phyloP scores from a whole-genome alignment of 176 grass and related monocot genomes.

The Ampelocalamus luodianensis region DNA sequence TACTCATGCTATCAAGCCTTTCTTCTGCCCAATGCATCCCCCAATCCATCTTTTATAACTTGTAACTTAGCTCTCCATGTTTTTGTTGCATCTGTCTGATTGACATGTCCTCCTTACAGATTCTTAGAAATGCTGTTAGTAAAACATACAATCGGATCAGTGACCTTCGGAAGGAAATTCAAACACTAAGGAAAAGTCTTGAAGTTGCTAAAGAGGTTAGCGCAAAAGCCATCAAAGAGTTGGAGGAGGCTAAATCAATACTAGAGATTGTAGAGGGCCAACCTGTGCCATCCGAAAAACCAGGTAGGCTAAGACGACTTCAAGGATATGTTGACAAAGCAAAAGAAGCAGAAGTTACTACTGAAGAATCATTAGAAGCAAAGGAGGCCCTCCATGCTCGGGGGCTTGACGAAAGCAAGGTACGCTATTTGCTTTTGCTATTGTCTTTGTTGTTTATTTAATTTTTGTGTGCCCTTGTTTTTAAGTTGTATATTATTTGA shows the following conservation, averaged over 20 bases:
- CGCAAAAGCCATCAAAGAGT: conserved; percentile 58
- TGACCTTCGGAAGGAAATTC: conserved; percentile 93
- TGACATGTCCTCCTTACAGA: conserved; percentile 48
- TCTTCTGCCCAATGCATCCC: conserved; percentile 11
- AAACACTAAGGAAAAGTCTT: conserved; percentile 67
- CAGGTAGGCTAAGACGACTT: conserved; percentile 81
- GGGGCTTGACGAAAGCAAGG: conserved; percentile 91
- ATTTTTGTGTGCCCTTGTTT: conserved; percentile 1
- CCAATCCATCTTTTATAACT: conserved; percentile 17
- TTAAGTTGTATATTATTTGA: neutral
- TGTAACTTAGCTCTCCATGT: neutral
- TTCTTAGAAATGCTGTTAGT: conserved; percentile 95
- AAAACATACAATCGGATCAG: conserved; percentile 93
- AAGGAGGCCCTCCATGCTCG: conserved; percentile 68
- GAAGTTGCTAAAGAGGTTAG: conserved; percentile 65
- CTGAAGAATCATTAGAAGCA: conserved; percentile 75
- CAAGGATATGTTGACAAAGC: conserved; percentile 63
- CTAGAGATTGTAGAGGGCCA: conserved; percentile 79
- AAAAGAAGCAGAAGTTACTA: conserved; percentile 59
- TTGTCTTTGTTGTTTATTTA: conserved; percentile 28
- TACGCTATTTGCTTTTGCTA: conserved; percentile 39
- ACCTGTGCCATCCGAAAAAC: conserved; percentile 68
- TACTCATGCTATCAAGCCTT: conserved; percentile 8
- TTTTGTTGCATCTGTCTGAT: conserved; percentile 35
- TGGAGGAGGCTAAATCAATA: conserved; percentile 69